Base-by-base conservation (phyloP, 768 basidiomycete genomes). In the Trametopsis cervina region DNA sequence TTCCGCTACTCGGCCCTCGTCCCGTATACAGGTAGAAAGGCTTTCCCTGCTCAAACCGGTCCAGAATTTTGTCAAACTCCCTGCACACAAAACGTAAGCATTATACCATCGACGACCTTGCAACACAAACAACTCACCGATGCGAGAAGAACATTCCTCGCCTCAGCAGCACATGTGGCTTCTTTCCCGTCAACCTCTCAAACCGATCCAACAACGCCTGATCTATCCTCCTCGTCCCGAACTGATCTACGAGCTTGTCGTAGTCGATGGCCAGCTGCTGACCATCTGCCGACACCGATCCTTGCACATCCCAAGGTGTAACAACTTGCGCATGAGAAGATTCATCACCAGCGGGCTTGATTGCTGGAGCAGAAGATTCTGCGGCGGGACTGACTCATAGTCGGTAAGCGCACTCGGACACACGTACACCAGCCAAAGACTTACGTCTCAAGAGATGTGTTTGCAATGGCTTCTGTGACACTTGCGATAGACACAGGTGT, bases 21-120 rank as follows among this genome's bases (percentile, higher is more conserved):
- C 96, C 96, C 1, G 96, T 99, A 67, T 99, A 99, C 54, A 99
- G 69, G 73, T 89, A 99, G 70, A 97, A 98, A 2, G 94, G 96
- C 65, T 98, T 96, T 13, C 89, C 85, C 60, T 95, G 86, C 66
- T 98, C 95, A 65, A 89, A 97, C 52, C 92, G 84, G 66, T 96
- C 92, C 50, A 99, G 70, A 46, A 99, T 96, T 57, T 80, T 80
- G 68, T 93, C 85, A 57, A 99, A 83, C 46, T 99, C 96, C 45
- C 94, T 97, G 58, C 22, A 22, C 27, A 40, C 39, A 10, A 24
- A 21, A 7, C 26, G 10, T 4, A 51, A 2, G 15, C 11, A 20
- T 42, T 1, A 21, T 40, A 40, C 38, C 48, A 56, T 50, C 52
- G 23, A 20, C 42, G n/a, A 4, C 44, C 25, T n/a, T 33, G 27